phyloP scores from a whole-genome alignment of 1,139 yeast genomes.

The Saccharomyces pastorianus region DNA sequence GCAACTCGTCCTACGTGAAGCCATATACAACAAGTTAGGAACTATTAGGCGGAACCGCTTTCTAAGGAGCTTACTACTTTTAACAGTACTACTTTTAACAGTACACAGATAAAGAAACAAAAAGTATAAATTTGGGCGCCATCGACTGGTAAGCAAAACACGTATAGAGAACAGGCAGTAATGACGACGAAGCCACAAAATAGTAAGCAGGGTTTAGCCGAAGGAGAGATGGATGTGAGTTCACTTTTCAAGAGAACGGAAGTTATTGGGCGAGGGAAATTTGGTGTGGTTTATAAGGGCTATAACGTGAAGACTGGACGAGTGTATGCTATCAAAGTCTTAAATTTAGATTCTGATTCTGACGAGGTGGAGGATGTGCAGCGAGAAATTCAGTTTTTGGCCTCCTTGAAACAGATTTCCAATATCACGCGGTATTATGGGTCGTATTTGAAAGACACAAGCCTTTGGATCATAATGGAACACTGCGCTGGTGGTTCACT shows the following conservation, averaged over 20 bases:
- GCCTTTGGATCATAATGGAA: constrained; percentile 96
- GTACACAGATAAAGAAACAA: background rate
- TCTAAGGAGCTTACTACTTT: background rate
- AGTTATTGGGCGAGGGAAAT: constrained; percentile 90
- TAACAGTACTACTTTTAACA: background rate
- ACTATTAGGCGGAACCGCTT: background rate
- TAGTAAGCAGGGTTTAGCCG: background rate
- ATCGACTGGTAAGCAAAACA: background rate
- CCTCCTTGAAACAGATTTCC: constrained; percentile 76
- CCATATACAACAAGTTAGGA: background rate
- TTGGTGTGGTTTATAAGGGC: constrained; percentile 94
- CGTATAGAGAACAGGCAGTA: background rate
- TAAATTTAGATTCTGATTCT: constrained; percentile 84
- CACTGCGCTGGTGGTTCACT: constrained; percentile 95
- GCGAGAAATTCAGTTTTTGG: constrained; percentile 78
- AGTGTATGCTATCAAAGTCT: constrained; percentile 85
- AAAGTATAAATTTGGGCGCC: background rate
- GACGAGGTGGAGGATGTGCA: constrained; percentile 95
- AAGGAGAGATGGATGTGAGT: constrained; percentile 15
- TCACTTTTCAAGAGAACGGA: constrained; percentile 68
- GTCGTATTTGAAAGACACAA: constrained; percentile 75
- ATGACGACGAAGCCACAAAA: background rate
- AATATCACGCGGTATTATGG: constrained; percentile 92
- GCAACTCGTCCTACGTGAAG: background rate
- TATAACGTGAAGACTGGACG: constrained; percentile 43